A percentile compares a stretch with the other conserved stretches of the same genome.
Conservation (phyloP, 306 rosid genomes). For the Mimosa pudica region DNA sequence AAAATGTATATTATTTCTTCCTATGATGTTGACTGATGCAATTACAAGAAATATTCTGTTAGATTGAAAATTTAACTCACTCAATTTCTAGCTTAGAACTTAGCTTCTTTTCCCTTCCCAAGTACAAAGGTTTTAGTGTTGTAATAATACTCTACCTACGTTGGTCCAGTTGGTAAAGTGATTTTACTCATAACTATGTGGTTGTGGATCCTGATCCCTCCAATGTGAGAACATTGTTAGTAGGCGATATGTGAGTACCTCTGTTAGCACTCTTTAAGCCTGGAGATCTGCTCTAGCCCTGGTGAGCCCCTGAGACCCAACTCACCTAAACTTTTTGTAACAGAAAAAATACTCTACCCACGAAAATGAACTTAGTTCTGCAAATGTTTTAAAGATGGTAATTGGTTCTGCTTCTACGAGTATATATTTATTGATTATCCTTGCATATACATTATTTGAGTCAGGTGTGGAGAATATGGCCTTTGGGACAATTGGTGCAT, state of each 20-base stretch:
- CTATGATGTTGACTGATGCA: conserved; percentile 15
- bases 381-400: conserved; percentile 19
- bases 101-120: conserved; percentile 3
- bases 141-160: neutral
- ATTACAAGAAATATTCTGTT: neutral
- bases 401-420: neutral
- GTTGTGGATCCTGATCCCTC: no score
- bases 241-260: no score
- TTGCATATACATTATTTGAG: conserved; percentile 36
- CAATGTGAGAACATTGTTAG: no score
- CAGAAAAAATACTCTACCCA: neutral
- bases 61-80: conserved; percentile 15
- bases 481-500: conserved; percentile 73
- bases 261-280: no score
- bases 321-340: no score
- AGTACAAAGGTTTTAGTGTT: conserved; percentile 7
- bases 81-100: neutral
- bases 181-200: no score
- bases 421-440: conserved; percentile 20
- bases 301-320: no score
- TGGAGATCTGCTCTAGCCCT: no score
- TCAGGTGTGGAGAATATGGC: conserved; percentile 97
- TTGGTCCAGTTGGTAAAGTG: no score
- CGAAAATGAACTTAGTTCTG: conserved; percentile 25
- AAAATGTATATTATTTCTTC: neutral